Conservation (phyloP, 2,329 filamentous ascomycete species). For the Claviceps fusiformis region DNA sequence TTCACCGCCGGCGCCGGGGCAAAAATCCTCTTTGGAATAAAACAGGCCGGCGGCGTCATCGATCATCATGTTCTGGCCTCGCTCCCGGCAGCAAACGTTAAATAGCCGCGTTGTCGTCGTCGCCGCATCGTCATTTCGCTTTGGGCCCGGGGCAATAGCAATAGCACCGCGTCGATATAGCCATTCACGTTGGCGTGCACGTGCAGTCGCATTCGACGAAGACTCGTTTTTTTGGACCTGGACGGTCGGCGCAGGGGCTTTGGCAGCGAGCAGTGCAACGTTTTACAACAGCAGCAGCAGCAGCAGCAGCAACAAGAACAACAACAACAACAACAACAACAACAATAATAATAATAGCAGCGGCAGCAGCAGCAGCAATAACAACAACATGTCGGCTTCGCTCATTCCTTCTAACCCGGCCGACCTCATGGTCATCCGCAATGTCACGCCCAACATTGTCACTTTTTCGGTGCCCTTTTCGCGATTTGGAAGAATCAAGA, state of each 20-base stretch:
- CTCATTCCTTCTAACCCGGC: conserved; percentile 59
- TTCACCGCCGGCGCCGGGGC: too few species aligned
- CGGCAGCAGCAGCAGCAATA: background rate
- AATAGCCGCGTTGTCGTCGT: background rate
- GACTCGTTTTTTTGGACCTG: background rate
- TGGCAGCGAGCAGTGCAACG: conserved; percentile 6
- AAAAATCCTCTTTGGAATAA: too few species aligned
- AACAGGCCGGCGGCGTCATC: too few species aligned
- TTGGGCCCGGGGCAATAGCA: background rate
- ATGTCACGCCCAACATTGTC: conserved; percentile 64
- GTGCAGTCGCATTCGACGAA: background rate
- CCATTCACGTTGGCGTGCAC: background rate
- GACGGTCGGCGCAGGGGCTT: background rate
- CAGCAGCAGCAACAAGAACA: background rate
- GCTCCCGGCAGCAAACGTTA: background rate
- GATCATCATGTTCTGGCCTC: background rate
- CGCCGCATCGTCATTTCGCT: background rate
- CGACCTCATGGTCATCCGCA: conserved; percentile 80
- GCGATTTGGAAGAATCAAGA: conserved; percentile 63
- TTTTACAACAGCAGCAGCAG: conserved; percentile 8
- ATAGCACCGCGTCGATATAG: background rate
- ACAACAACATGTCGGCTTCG: conserved; percentile 41
- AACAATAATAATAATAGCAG: background rate
- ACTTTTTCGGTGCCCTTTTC: conserved; percentile 75
- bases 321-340: too few species aligned